Evolutionary conservation across 2,329 filamentous ascomycete genomes (phyloP), one percentile per base, ranked within the genome.

Genomic region (Aspergillus fijiensis): DNA sequence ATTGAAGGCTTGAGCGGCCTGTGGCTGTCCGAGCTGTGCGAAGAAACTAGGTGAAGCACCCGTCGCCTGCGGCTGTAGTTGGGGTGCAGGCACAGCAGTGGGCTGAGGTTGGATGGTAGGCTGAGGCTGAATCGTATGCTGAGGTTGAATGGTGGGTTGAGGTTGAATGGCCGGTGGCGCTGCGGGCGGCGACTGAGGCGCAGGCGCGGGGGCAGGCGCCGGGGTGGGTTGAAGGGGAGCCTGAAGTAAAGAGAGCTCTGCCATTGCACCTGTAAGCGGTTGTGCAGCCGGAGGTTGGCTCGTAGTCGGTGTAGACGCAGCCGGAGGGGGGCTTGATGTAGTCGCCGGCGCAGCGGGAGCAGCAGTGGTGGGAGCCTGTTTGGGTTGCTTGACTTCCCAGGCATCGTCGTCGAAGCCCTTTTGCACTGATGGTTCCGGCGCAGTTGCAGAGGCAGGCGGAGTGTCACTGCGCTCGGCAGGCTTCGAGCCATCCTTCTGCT

Each of bases 361-460:
- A 48, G 73, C 59, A 33, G 76, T 50, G 58, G 73, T 56, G 53
- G 69, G 57, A 54, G 76, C 67, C 57, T 87, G 84, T 72, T 87
- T 89, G 14, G 89, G 85, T 19, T 92, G 91, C 79, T 97, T 97
- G 53, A 96, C 89, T 70, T 96, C 91, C 95, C 95, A 99, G 9
- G 95, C 95, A 79, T 98, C 92, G 71, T 98, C 95, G 55, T 99
- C 95, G 70, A 98, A 98, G 2, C 91, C 91, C 60, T 82, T 80
- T 48, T 77, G 70, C 39, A 76, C 76, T 54, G 80, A 79, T 60
- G 84, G 82, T 42, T 83, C 79, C 42, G 78, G 74, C 4, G 77
- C 31, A n/a, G 53, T 67, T 42, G 85, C 80, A 59, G 79, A 74
- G 14, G 79, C 74, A 51, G 83, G 73, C 0, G 85, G 79, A 33